Conservation (phyloP, 805 yeast species). For the Ogataea trehaloabstinens region DNA sequence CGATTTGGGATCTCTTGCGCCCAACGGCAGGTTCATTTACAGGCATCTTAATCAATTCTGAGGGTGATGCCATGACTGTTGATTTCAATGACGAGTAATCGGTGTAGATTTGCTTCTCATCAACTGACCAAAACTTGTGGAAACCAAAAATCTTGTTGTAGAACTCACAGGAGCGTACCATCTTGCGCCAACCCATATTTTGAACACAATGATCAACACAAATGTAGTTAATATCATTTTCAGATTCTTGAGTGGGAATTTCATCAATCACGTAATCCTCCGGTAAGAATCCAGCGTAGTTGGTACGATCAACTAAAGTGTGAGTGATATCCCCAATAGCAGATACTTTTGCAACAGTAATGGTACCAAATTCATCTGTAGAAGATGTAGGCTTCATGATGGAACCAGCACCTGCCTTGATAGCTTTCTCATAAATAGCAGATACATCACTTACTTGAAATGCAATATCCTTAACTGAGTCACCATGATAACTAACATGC, state of each 20-base stretch:
- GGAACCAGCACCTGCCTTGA: constrained; percentile 46
- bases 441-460: constrained; percentile 57
- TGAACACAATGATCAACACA: constrained; percentile 79
- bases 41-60: constrained; percentile 72
- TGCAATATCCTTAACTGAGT: constrained; percentile 76
- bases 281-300: constrained; percentile 28
- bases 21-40: constrained; percentile 82
- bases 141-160: constrained; percentile 69
- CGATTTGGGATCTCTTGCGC: constrained; percentile 67
- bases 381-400: constrained; percentile 24
- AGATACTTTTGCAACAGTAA: constrained; percentile 50
- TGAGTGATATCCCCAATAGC: constrained; percentile 67
- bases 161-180: constrained; percentile 55
- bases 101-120: constrained; percentile 71
- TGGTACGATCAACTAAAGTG: constrained; percentile 53
- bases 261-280: constrained; percentile 17
- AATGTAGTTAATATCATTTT: constrained; percentile 31
- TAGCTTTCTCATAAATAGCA: constrained; percentile 43
- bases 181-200: constrained; percentile 67
- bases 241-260: background rate
- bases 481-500: constrained; percentile 62
- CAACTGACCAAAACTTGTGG: constrained; percentile 82
- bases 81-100: constrained; percentile 68
- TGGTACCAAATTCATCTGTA: constrained; percentile 48
- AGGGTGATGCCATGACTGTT: constrained; percentile 70